These are phyloP conservation scores for Ceraceosorus guamensis DNA, from an alignment of 1,284 basidiomycete genomes.

Conservation along the genomic window DNA sequence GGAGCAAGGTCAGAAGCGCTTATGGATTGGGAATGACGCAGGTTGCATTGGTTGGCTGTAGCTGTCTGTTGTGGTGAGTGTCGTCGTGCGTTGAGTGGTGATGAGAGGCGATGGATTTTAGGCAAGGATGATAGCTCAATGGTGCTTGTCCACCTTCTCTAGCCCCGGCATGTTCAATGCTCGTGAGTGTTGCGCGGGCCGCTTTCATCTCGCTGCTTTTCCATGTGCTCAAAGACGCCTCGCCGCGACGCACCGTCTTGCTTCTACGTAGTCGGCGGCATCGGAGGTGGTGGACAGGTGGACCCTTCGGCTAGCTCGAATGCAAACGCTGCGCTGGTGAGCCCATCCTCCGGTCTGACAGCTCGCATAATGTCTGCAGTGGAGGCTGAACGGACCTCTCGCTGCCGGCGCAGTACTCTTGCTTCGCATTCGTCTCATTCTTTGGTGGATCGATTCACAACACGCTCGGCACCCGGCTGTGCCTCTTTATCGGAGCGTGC, in stretches of 20 bases:
- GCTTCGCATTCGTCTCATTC: slow-evolving; percentile 40
- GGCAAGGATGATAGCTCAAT: too few species aligned
- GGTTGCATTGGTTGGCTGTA: too few species aligned
- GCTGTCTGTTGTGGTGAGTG: too few species aligned
- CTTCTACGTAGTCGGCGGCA: slow-evolving; percentile 53
- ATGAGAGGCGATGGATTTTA: too few species aligned
- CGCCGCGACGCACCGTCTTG: slow-evolving; percentile 43
- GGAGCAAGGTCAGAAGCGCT: too few species aligned
- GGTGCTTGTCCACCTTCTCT: too few species aligned
- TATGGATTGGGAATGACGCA: too few species aligned
- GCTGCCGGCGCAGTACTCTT: slow-evolving; percentile 23
- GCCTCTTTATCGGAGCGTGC: slow-evolving; percentile 63
- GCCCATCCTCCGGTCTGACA: not conserved
- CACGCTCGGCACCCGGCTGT: slow-evolving; percentile 63
- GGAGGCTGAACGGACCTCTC: not conserved
- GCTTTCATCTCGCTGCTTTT: not conserved
- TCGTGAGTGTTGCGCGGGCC: slow-evolving; percentile 19
- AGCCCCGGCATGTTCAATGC: slow-evolving; percentile 55
- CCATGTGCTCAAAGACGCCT: not conserved
- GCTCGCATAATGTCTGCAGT: slow-evolving; percentile 1
- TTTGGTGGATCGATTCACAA: slow-evolving; percentile 63
- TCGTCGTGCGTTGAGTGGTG: too few species aligned
- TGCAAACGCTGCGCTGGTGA: slow-evolving; percentile 22
- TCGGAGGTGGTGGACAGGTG: slow-evolving; percentile 52
- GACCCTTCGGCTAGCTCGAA: slow-evolving; percentile 18